Base-by-base conservation (phyloP, 1,284 basidiomycete species). In the Irpex lacteus region DNA sequence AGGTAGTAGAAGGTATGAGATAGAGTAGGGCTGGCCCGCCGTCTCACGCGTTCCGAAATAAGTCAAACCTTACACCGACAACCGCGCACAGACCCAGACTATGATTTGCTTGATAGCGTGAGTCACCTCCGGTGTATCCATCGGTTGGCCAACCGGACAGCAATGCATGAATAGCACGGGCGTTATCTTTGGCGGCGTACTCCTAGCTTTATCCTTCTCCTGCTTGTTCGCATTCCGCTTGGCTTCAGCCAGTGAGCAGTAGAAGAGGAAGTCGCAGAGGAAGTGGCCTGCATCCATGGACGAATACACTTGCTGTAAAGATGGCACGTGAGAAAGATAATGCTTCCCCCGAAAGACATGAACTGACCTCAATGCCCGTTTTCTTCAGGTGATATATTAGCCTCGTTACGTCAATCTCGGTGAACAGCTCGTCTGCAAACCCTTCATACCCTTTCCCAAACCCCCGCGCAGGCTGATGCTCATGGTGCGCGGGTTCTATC, bases 201-300 rank as follows among this genome's bases (percentile, higher is more conserved):
- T 79, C 18, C 80, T 62, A 21, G 71, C 69, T 65, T 67, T 69
- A 60, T 68, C 78, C 69, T 84, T 83, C 69, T 88, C 84, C 63
- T 82, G 84, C 52, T 84, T 83, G 61, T 80, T 79, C 21, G 80
- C 77, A 36, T 77, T 77, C 4, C 87, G 82, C 70, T 81, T 84
- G 19, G 85, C 81, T 72, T 91, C 89, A 5, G 88, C 89, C n/a
- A 92, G 80, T 6, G 90, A 91, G 70, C 89, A 89, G 70, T 89
- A 92, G 73, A 89, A 91, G 65, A 88, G 83, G 74, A 89, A 92
- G 75, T 92, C 90, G 72, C 86, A 88, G n/a, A 91, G 77, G 73
- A 87, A 91, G 71, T 88, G 89, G 0, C 90, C 90, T 19, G 90
- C 87, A 70, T 92, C 90, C 80, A 87, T 84, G 1, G 90, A 91